phyloP scores from a whole-genome alignment of 352 stramenopile genomes.

The Globisporangium nagaii region DNA sequence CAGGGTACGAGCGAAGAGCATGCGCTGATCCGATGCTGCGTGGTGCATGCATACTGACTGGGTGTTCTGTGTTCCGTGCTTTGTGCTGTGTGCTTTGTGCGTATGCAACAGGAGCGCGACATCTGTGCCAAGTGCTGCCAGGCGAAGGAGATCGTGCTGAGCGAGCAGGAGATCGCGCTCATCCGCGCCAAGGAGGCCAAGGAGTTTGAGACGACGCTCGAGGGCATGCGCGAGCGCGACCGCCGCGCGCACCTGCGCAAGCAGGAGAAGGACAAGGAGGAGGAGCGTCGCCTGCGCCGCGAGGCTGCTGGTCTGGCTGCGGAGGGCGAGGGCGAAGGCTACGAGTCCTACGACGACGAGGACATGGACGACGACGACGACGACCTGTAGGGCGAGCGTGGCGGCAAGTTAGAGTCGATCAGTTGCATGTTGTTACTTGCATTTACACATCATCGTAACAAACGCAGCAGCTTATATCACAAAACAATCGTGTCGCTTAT shows the following conservation, averaged over 20 bases:
- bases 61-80: not conserved
- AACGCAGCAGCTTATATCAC: too few relatives aligned
- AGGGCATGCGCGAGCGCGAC: constrained; percentile 74
- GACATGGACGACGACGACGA: constrained; percentile 32
- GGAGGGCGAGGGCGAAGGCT: constrained; percentile 19
- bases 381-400: constrained; percentile 4
- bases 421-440: too few relatives aligned
- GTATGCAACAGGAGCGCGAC: constrained; percentile 59
- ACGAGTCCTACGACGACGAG: constrained; percentile 29
- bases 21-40: not conserved
- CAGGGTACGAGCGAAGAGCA: constrained; percentile 29
- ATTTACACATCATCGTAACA: too few relatives aligned
- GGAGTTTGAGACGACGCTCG: constrained; percentile 44
- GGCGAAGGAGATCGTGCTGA: constrained; percentile 50
- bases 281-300: constrained; percentile 18
- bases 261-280: constrained; percentile 47
- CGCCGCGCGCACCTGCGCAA: constrained; percentile 68
- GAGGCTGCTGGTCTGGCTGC: constrained; percentile 22
- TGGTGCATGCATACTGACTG: not conserved
- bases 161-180: constrained; percentile 40
- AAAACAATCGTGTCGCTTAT: too few relatives aligned
- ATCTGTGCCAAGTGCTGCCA: constrained; percentile 88
- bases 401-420: too few relatives aligned
- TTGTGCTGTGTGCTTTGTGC: too few relatives aligned
- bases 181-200: constrained; percentile 47